Base-by-base conservation (phyloP, 257 asterid species). In the Linderniella brevidens region DNA sequence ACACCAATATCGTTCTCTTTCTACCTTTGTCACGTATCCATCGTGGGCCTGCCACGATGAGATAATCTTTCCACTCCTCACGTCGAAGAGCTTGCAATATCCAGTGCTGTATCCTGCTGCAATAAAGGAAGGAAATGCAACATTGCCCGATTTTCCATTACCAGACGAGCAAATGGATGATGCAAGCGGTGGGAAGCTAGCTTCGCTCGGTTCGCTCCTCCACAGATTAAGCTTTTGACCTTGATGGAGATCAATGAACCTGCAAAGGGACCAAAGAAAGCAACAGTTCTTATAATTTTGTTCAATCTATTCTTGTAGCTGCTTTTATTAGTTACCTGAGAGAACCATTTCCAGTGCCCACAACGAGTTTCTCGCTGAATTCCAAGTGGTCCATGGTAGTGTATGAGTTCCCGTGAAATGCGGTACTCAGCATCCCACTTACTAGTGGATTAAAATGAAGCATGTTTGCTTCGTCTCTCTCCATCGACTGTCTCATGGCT, bases 41-140 rank as follows among this genome's bases (percentile, higher is more conserved):
- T 90, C 96, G 71, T 90, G 96, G 61, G 93, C 98, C 70, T 84
- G 93, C 98, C 98, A 85, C 38, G 93, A 72, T 17, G 92, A 61
- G 61, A 81, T 78, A 47, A 78, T 68, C 56, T 71, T 72, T 56
- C 96, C 98, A 66, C 92, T 74, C 64, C 93, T 78, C 66, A 81
- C 61, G 77, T 90, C 98, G 67, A 78, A 75, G 49, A 85, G 77
- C 66, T 71, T 71, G 69, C 94, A 90, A 63, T 64, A 48, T 50
- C 98, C 98, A 52, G 93, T 76, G 68, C 94, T 85, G 60, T 65
- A 71, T 25, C 93, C 92, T 48, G 88, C 82, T 46, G 96, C 98
- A 70, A 90, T 68, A 94, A 93, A 88, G 25, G 94, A 84, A 37
- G 98, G 93, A 53, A 36, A 70, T 38, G 64, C 45, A 8, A 53